phyloP scores from a whole-genome alignment of 768 basidiomycete genomes.

The Paxillus ammoniavirescens region DNA sequence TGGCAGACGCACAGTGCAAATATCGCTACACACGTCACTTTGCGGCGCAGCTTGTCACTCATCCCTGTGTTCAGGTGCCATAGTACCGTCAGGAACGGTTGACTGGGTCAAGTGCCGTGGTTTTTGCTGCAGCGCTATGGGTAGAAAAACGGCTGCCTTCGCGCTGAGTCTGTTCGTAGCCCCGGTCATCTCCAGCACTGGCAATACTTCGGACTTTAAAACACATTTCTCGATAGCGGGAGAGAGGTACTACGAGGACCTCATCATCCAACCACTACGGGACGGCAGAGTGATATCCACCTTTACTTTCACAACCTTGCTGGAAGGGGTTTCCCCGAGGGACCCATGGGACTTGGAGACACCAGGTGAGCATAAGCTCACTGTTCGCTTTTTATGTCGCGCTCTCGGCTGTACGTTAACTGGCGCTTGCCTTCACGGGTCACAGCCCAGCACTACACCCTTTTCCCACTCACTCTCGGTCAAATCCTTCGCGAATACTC shows the following conservation, averaged over 20 bases:
- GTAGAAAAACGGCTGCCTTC: conserved; percentile 1
- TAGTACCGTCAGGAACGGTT: not conserved
- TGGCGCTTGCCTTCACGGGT: not conserved
- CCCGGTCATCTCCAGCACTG: not conserved
- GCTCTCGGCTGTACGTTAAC: not conserved
- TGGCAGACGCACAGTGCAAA: no score
- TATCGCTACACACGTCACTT: no score
- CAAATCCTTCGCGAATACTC: conserved; percentile 85
- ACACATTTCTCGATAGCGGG: not conserved
- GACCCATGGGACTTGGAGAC: conserved; percentile 48
- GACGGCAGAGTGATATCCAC: conserved; percentile 82
- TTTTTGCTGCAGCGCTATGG: no score
- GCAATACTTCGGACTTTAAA: not conserved
- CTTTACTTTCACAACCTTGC: conserved; percentile 75
- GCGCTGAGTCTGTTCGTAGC: conserved; percentile 9
- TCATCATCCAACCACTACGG: conserved; percentile 57
- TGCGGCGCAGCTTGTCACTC: not conserved
- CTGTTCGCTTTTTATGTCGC: not conserved
- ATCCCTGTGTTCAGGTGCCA: no score
- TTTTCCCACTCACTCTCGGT: conserved; percentile 85
- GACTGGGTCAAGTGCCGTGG: no score
- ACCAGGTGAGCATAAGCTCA: conserved; percentile 44
- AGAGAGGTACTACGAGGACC: conserved; percentile 47
- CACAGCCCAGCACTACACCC: conserved; percentile 78
- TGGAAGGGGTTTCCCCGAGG: conserved; percentile 53